Evolutionary conservation across 441 rosid genomes (phyloP), one percentile per base, ranked within the genome.

Genomic region (Macaranga tanarius): DNA sequence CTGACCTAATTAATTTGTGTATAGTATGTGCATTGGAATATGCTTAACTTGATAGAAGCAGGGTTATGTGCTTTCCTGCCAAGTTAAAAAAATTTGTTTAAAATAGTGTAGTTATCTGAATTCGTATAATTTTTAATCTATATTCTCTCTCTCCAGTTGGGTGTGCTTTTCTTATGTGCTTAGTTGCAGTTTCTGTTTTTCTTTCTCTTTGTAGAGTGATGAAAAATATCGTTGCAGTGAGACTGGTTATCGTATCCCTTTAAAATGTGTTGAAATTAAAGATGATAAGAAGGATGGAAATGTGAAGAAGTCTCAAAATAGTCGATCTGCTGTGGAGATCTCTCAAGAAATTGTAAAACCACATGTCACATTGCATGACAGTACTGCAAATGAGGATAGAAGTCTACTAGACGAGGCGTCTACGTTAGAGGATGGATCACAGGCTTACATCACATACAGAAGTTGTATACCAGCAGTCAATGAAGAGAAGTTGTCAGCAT

Each of bases 201-300:
- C 55, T 52, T 66, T n/a, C n/a, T 63, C 38, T 76, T 51, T 76
- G 79, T 79, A 94, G 97, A 87, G 78, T 73, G 86, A 84, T 75
- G 83, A 80, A 22, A 89, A 86, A 73, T 92, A 86, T 79, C 93
- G 92, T 17, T 94, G 99, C 73, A 90, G 99, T 75, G 99, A 92
- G 84, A 94, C 97, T 0, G 95, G 96, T 42, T 89, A 93, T 78
- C 93, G 96, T 0, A 90, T 94, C 79, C 92, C 96, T 63, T 81
- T 94, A 47, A 90, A 86, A 82, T 93, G 97, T 73, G 79, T 83
- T 73, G 89, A 87, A 79, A 76, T 71, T 42, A 80, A 69, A 62
- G 80, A 65, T 51, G 68, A 20, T 65, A 51, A 72, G 25, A 71
- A 76, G 19, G 72, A 59, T 70, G 81, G 67, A 73, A 79, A 65